Evolutionary conservation across 2,329 filamentous ascomycete genomes (phyloP).

Genomic region (Sporothrix brasiliensis): DNA sequence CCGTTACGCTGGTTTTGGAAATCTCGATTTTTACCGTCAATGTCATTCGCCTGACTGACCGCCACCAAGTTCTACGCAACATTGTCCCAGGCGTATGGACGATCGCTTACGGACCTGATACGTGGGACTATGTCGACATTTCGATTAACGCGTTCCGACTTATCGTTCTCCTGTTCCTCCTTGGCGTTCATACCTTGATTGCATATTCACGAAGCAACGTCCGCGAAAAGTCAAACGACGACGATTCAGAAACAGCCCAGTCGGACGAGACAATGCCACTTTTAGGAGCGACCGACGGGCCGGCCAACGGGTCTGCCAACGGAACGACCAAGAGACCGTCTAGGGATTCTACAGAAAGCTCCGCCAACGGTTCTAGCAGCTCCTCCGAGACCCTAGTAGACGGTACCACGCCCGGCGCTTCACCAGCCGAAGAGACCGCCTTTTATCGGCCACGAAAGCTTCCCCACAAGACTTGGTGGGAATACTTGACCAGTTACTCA

Average conservation of each 20-base stretch:
- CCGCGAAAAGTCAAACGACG: slow-evolving; percentile 44
- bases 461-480: slow-evolving; percentile 90
- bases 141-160: slow-evolving; percentile 57
- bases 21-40: slow-evolving; percentile 70
- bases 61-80: slow-evolving; percentile 40
- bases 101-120: slow-evolving; percentile 41
- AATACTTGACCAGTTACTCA: slow-evolving; percentile 89
- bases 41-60: slow-evolving; percentile 67
- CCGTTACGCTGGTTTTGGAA: slow-evolving; percentile 72
- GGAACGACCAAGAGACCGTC: no score
- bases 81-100: slow-evolving; percentile 47
- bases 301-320: no score
- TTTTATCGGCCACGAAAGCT: slow-evolving; percentile 89
- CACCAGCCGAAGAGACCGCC: slow-evolving; percentile 65
- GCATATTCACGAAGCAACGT: slow-evolving; percentile 49
- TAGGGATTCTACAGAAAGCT: no score
- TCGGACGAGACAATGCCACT: slow-evolving; percentile 64
- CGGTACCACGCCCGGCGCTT: no score
- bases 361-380: no score
- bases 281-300: no score
- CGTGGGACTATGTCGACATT: slow-evolving; percentile 68
- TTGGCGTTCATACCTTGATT: slow-evolving; percentile 60
- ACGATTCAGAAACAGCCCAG: slow-evolving; percentile 44
- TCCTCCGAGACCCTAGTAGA: no score
- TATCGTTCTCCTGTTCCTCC: slow-evolving; percentile 49